Conservation (phyloP, 2,329 filamentous ascomycete genomes). For the Metarhizium sp. region DNA sequence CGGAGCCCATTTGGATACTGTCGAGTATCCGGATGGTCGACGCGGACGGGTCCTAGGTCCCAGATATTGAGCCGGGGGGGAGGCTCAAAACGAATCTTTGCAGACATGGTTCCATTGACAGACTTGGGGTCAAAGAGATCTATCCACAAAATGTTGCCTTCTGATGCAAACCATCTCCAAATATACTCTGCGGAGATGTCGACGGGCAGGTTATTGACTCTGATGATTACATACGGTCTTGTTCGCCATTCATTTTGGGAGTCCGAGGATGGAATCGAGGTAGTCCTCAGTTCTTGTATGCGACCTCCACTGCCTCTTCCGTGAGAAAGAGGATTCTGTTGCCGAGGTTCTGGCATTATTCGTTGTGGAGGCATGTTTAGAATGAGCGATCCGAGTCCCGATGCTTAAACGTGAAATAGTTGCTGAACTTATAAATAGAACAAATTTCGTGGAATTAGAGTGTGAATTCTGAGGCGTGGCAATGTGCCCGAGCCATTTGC, state of each 20-base stretch:
- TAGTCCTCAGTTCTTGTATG: background rate
- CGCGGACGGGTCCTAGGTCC: constrained; percentile 21
- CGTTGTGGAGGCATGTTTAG: background rate
- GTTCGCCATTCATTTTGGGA: constrained; percentile 17
- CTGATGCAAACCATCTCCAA: constrained; percentile 38
- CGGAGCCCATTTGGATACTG: constrained; percentile 12
- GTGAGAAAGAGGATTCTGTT: background rate
- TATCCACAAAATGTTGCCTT: constrained; percentile 46
- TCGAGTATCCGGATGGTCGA: constrained; percentile 15
- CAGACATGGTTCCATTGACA: constrained; percentile 19
- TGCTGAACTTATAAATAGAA: no score
- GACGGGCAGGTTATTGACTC: constrained; percentile 23
- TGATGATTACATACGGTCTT: constrained; percentile 24
- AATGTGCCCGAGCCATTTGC: no score
- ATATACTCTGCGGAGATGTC: constrained; percentile 33
- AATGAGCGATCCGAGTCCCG: background rate
- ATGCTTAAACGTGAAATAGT: background rate
- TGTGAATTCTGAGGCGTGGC: no score
- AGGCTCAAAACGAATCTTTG: constrained; percentile 47
- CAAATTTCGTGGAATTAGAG: no score
- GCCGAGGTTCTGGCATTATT: background rate
- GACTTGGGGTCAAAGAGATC: constrained; percentile 35
- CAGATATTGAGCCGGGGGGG: constrained; percentile 45
- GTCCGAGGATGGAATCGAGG: background rate
- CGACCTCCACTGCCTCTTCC: background rate